phyloP scores from a whole-genome alignment of 441 rosid genomes.

The Mallotus repandus region DNA sequence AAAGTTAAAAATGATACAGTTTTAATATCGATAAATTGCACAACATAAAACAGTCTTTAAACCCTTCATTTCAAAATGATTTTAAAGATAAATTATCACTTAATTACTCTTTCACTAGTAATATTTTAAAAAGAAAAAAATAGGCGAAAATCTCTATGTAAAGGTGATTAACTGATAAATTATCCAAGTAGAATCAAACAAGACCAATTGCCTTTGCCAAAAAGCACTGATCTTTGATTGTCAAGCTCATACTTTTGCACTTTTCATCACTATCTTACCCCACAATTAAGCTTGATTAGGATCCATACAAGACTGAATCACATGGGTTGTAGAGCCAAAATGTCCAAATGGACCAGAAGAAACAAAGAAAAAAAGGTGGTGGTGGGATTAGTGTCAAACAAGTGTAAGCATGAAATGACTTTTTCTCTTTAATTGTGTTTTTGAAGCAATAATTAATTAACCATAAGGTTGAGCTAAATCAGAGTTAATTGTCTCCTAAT shows the following conservation, averaged over 20 bases:
- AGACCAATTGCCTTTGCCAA: not conserved
- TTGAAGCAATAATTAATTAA: not conserved
- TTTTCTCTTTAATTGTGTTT: not conserved
- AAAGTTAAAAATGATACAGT: no score
- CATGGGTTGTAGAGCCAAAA: not conserved
- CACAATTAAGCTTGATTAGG: slow-evolving; percentile 10
- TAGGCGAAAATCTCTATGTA: not conserved
- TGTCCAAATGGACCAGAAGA: not conserved
- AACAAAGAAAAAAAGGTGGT: not conserved
- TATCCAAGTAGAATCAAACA: no score
- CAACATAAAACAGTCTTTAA: no score
- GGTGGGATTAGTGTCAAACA: not conserved
- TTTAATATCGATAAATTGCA: no score
- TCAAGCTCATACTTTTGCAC: not conserved
- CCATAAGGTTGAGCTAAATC: not conserved
- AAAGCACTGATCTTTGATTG: not conserved
- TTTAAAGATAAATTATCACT: no score
- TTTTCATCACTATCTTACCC: not conserved
- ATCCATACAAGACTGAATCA: not conserved
- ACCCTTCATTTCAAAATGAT: no score
- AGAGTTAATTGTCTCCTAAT: not conserved
- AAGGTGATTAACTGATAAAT: not conserved
- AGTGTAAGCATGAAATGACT: not conserved
- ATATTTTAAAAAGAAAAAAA: no score
- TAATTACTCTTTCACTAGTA: no score